These are phyloP conservation scores for Cercospora sp. DNA, from an alignment of 2,329 filamentous ascomycete genomes.

Conservation along the genomic window DNA sequence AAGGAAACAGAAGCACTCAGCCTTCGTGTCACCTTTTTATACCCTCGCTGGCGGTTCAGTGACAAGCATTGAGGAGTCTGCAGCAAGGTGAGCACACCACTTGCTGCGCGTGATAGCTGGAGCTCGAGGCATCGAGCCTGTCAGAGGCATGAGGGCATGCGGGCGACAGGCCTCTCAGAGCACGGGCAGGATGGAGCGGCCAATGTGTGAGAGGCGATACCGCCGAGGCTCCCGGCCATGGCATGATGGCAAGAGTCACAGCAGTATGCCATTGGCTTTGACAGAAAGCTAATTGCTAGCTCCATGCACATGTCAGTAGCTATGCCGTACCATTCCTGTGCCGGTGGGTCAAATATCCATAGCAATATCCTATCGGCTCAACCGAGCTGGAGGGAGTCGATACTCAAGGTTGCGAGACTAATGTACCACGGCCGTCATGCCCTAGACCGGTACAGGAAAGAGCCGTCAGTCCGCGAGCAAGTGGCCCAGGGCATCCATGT, in stretches of 20 bases:
- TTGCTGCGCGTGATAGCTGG: constrained; percentile 27
- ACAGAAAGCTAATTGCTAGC: constrained; percentile 37
- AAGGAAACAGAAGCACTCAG: constrained; percentile 27
- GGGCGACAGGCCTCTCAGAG: constrained; percentile 13
- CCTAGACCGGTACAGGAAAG: constrained; percentile 16
- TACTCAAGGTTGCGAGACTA: constrained; percentile 29
- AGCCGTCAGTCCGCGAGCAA: constrained; percentile 7
- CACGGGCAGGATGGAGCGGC: constrained; percentile 19
- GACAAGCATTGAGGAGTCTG: constrained; percentile 27
- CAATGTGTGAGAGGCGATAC: constrained; percentile 25
- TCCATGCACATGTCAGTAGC: constrained; percentile 32
- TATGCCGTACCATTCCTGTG: constrained; percentile 24
- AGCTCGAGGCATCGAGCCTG: constrained; percentile 17
- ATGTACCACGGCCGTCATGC: constrained; percentile 11
- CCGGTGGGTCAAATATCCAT: constrained; percentile 28
- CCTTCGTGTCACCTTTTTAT: constrained; percentile 33
- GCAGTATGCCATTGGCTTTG: constrained; percentile 35
- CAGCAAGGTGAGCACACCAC: constrained; percentile 31
- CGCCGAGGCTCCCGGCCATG: constrained; percentile 30
- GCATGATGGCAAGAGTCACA: constrained; percentile 30
- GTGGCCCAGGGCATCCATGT: constrained; percentile 28
- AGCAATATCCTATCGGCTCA: constrained; percentile 20
- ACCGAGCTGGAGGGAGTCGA: constrained; percentile 24
- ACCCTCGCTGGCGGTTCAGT: constrained; percentile 21
- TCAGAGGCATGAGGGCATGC: constrained; percentile 19